Percentiles rank a stretch among this genome's conserved stretches.
Evolutionary conservation across 768 basidiomycete species (phyloP).

Genomic region (Cytidiella melzeri): DNA sequence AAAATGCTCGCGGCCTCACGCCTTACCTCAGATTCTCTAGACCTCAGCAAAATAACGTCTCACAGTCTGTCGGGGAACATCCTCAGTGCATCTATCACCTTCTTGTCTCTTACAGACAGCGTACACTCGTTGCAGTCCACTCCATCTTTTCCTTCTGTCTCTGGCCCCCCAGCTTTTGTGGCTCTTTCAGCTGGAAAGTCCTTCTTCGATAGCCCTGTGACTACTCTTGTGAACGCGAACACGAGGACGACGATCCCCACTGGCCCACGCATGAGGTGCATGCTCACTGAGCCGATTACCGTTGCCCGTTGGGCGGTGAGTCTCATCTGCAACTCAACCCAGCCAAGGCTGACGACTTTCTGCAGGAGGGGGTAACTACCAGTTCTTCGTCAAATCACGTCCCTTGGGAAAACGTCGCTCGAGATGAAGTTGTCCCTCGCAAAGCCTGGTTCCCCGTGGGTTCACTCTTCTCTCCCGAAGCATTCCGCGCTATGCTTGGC

Average conservation of each 20-base stretch:
- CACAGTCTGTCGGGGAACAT: conserved; percentile 11
- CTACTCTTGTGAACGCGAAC: conserved; percentile 17
- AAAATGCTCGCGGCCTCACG: not conserved
- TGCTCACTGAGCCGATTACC: conserved; percentile 30
- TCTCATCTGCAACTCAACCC: not conserved
- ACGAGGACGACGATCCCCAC: conserved; percentile 28
- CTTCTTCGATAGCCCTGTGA: no score
- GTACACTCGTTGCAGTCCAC: conserved; percentile 20
- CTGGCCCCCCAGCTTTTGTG: conserved; percentile 24
- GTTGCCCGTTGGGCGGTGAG: conserved; percentile 31
- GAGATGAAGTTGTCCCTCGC: not conserved
- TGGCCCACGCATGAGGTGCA: conserved; percentile 29
- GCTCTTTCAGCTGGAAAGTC: conserved; percentile 16
- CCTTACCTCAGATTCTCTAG: conserved; percentile 1
- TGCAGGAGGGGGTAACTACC: not conserved
- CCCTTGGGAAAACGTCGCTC: conserved; percentile 21
- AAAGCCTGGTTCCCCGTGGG: conserved; percentile 26
- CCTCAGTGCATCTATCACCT: conserved; percentile 18
- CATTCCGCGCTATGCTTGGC: conserved; percentile 5
- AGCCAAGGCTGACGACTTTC: conserved; percentile 2
- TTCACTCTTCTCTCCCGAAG: conserved; percentile 22
- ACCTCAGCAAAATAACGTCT: conserved; percentile 1
- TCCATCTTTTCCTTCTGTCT: conserved; percentile 27
- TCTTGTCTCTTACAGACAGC: conserved; percentile 13
- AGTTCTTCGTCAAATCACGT: conserved; percentile 22